phyloP scores from a whole-genome alignment of 1,284 basidiomycete species.

The Leccinum pachyderme region DNA sequence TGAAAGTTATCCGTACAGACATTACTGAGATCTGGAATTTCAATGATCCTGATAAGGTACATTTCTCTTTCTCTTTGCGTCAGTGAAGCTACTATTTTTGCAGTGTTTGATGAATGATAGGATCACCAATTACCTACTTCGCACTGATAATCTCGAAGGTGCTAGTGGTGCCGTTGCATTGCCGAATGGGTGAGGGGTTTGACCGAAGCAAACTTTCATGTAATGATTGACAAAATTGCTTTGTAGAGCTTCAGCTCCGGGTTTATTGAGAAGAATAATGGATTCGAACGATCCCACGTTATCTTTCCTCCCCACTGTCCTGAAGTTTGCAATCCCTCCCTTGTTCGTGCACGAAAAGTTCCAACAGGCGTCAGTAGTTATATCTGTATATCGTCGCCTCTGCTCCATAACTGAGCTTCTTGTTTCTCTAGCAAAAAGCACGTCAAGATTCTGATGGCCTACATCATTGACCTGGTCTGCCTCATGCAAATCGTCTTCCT shows the following conservation, averaged over 20 bases:
- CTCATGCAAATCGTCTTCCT: constrained; percentile 25
- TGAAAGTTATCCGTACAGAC: constrained; percentile 28
- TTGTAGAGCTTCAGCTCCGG: background rate
- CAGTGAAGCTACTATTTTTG: background rate
- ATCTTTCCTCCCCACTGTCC: background rate
- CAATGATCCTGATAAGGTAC: constrained; percentile 23
- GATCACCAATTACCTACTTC: constrained; percentile 3
- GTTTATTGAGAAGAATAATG: background rate
- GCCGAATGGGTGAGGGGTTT: constrained; percentile 2
- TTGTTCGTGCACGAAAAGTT: constrained; percentile 2
- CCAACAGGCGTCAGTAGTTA: constrained; percentile 9
- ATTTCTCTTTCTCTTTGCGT: background rate
- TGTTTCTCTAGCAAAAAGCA: constrained; percentile 2
- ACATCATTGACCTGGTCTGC: constrained; percentile 24
- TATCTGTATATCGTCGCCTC: background rate
- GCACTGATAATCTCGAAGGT: background rate
- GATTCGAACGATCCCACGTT: background rate
- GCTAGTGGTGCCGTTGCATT: constrained; percentile 6
- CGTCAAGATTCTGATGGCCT: constrained; percentile 1
- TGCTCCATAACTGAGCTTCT: background rate
- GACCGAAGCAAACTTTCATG: background rate
- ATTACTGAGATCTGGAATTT: constrained; percentile 33
- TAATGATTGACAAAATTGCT: background rate
- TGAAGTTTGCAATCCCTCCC: constrained; percentile 7
- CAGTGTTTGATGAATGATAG: constrained; percentile 16